A percentile compares a stretch with the other conserved stretches of the same genome.
Conservation (phyloP, 441 rosid species). For the Theobroma grandiflorum region DNA sequence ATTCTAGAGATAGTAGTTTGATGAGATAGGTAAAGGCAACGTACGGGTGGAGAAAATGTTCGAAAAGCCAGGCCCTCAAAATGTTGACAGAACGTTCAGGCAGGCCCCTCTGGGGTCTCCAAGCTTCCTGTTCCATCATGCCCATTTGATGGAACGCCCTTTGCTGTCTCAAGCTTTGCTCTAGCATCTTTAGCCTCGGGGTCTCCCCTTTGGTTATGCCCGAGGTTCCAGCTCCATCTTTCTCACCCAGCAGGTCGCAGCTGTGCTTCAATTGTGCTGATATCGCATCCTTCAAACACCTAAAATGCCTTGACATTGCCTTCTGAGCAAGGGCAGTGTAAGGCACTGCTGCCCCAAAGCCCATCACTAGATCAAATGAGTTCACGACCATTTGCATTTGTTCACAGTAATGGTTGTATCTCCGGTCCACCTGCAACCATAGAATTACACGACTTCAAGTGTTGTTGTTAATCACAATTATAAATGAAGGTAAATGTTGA, state of each 20-base stretch:
- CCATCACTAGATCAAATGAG: constrained; percentile 91
- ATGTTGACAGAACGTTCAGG: constrained; percentile 95
- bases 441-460: background rate
- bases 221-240: constrained; percentile 64
- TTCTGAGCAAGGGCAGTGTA: constrained; percentile 96
- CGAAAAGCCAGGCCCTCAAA: constrained; percentile 97
- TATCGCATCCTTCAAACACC: constrained; percentile 88
- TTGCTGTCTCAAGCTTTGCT: constrained; percentile 91
- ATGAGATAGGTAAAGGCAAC: constrained; percentile 36
- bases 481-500: background rate
- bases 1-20: background rate
- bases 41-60: constrained; percentile 99
- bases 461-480: background rate
- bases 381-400: constrained; percentile 97
- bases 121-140: constrained; percentile 95
- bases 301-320: constrained; percentile 96
- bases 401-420: constrained; percentile 93
- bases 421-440: constrained; percentile 79
- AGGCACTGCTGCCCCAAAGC: constrained; percentile 81
- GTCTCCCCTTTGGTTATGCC: constrained; percentile 96
- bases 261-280: constrained; percentile 69
- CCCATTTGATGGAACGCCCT: constrained; percentile 93
- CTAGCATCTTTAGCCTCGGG: constrained; percentile 79
- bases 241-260: constrained; percentile 82
- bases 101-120: constrained; percentile 97